phyloP scores from a whole-genome alignment of 176 grass and related monocot species.

The Stipa capillata region DNA sequence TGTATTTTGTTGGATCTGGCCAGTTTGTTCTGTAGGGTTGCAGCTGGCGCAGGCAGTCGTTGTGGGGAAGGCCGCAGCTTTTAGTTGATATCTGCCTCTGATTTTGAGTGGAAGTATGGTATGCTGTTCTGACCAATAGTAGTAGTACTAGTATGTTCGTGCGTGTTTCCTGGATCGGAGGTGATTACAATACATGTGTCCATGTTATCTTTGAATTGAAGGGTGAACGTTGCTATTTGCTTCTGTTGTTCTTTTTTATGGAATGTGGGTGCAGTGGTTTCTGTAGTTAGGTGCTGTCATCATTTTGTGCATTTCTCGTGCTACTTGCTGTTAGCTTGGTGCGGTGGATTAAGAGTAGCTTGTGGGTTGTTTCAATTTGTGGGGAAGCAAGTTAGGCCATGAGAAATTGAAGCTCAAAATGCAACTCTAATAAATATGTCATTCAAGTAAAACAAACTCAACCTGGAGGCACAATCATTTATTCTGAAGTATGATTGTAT shows the following conservation, averaged over 20 bases:
- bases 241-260: not conserved
- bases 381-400: too few relatives aligned
- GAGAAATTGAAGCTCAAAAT: not conserved
- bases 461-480: not conserved
- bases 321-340: not conserved
- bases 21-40: not conserved
- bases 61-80: too few relatives aligned
- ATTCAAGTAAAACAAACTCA: not conserved
- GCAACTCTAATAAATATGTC: not conserved
- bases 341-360: not conserved
- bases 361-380: not conserved
- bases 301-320: not conserved
- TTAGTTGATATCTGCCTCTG: not conserved
- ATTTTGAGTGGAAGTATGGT: not conserved
- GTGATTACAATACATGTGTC: not conserved
- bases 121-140: not conserved
- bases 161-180: not conserved
- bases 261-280: too few relatives aligned
- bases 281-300: not conserved
- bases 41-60: not conserved
- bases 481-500: not conserved
- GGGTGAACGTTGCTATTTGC: not conserved
- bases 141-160: not conserved
- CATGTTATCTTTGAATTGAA: not conserved
- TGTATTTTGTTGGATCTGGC: not conserved